phyloP scores from a whole-genome alignment of 148 eudicot species.

The Cornus suecica region DNA sequence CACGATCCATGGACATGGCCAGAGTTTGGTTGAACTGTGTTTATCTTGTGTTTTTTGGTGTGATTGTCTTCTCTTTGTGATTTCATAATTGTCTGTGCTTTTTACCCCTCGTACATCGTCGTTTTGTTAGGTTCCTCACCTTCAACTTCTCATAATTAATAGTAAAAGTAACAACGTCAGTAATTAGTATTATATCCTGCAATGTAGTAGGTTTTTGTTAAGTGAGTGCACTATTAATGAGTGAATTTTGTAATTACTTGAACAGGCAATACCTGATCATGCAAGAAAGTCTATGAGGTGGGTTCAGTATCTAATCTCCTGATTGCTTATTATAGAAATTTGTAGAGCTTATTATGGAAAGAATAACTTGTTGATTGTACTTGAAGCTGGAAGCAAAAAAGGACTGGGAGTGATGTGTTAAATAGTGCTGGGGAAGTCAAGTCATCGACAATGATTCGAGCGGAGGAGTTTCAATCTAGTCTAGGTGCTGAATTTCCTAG shows the following conservation, averaged over 20 bases:
- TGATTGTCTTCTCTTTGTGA: too few species aligned
- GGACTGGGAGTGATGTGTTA: constrained; percentile 4
- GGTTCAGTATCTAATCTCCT: constrained; percentile 2
- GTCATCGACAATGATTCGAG: constrained; percentile 32
- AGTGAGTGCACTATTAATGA: background rate
- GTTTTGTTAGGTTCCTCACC: too few species aligned
- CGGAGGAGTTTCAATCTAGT: constrained; percentile 31
- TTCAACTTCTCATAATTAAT: too few species aligned
- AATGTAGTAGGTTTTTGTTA: background rate
- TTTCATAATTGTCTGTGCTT: too few species aligned
- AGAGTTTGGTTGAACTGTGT: too few species aligned
- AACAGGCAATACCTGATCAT: constrained; percentile 10
- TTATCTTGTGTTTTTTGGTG: too few species aligned
- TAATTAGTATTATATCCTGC: too few species aligned
- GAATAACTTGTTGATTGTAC: constrained; percentile 9
- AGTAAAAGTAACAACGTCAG: background rate
- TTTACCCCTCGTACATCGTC: too few species aligned
- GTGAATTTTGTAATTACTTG: background rate
- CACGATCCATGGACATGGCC: too few species aligned
- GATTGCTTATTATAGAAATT: background rate
- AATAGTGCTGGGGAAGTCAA: constrained; percentile 18
- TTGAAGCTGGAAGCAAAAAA: constrained; percentile 19
- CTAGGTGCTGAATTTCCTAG: too few species aligned
- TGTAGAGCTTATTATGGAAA: background rate
- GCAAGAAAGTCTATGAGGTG: constrained; percentile 6